phyloP scores from a whole-genome alignment of 2,329 filamentous ascomycete species.

The Scleromitrula shiraiana region DNA sequence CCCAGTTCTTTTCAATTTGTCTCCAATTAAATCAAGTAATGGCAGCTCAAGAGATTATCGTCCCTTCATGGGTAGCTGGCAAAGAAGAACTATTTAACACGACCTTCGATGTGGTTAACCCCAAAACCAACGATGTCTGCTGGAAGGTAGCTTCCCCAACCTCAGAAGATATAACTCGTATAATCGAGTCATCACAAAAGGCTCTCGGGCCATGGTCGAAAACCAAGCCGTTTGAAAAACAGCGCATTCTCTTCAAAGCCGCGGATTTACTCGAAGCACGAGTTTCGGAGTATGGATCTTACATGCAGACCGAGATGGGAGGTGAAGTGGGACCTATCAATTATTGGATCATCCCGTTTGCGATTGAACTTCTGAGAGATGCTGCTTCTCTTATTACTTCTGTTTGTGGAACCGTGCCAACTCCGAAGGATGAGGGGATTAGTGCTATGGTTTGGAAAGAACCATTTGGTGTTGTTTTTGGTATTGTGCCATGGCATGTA shows the following conservation, averaged over 20 bases:
- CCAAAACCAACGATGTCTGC: background rate
- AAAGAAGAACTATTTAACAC: background rate
- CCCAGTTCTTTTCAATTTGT: too few relatives aligned
- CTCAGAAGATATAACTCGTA: background rate
- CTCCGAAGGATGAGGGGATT: conserved; percentile 41
- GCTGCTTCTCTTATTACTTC: background rate
- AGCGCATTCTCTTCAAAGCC: background rate
- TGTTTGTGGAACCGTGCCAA: background rate
- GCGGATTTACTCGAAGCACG: background rate
- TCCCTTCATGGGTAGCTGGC: too few relatives aligned
- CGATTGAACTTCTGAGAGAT: background rate
- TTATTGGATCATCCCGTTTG: background rate
- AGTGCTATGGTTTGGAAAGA: conserved; percentile 58
- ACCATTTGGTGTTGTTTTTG: conserved; percentile 53
- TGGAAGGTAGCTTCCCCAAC: background rate
- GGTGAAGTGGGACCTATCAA: background rate
- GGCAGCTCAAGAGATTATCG: too few relatives aligned
- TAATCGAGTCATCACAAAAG: background rate
- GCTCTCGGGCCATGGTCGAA: background rate
- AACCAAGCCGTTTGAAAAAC: background rate
- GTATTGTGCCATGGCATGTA: conserved; percentile 52
- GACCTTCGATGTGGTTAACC: background rate
- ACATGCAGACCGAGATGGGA: background rate
- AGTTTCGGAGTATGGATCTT: background rate
- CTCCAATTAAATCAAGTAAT: too few relatives aligned